These are phyloP conservation scores for Pichia sp. DNA, from an alignment of 1,139 yeast genomes.

Conservation along the genomic window DNA sequence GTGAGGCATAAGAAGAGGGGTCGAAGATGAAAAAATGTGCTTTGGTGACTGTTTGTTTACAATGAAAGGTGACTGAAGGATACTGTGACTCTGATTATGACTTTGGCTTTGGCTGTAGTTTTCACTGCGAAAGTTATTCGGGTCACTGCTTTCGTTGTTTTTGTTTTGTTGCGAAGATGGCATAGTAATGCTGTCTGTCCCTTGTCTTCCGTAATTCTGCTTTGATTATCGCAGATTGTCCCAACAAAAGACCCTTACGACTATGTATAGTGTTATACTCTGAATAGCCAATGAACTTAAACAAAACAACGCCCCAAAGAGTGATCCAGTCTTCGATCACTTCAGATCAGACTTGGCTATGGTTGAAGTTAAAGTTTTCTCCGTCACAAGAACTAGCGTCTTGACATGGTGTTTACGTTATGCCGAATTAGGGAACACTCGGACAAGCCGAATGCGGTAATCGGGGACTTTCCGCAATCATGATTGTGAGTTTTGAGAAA, in stretches of 20 bases:
- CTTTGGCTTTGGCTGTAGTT: not conserved
- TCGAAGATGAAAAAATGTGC: not conserved
- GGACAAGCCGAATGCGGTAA: not conserved
- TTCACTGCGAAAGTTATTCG: not conserved
- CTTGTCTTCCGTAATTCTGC: not conserved
- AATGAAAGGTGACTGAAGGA: conserved; percentile 8
- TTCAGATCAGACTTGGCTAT: not conserved
- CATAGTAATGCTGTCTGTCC: not conserved
- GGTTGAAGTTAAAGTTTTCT: not conserved
- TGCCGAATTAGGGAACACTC: not conserved
- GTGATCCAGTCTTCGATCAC: not conserved
- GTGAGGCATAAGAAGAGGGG: conserved; percentile 10
- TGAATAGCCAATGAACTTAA: not conserved
- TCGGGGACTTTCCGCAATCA: not conserved
- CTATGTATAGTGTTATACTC: not conserved
- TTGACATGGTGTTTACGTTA: conserved; percentile 2
- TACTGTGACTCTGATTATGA: not conserved
- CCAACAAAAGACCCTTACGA: too few species aligned
- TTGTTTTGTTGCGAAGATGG: not conserved
- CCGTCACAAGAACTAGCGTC: not conserved
- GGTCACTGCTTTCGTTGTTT: not conserved
- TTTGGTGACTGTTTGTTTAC: not conserved
- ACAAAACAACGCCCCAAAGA: not conserved
- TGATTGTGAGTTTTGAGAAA: not conserved
- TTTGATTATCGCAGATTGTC: not conserved